Base-by-base conservation (phyloP, 352 stramenopile genomes). In the Globisporangium cederbergense region DNA sequence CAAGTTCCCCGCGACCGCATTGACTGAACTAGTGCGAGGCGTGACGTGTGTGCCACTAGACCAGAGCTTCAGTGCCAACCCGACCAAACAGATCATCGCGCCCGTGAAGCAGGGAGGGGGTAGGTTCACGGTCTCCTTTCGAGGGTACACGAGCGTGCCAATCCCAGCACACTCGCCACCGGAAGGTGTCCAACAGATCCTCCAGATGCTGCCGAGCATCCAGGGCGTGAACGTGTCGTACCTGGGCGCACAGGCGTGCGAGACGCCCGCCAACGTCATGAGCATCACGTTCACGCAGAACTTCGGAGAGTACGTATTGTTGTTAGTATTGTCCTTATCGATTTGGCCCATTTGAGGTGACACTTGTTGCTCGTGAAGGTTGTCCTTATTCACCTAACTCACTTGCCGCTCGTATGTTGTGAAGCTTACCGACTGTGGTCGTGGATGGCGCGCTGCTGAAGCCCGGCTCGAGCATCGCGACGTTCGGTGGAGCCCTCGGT, bases 271-370 rank as follows among this genome's bases (percentile, higher is more conserved):
- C 34, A 93, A 91, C 57, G 67, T 82, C 46, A 87, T 86, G 52
- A 76, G 72, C 20, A 60, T 93, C 43, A 91, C 80, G 32, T 93
- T 93, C 63, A 93, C 78, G 1, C 82, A 91, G 60, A 83, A 93
- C 65, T 93, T 91, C 72, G 82, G 77, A 45, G 84, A 86, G 84
- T 91, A 84, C 16, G 81, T 88, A 3, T 4, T 14, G 13, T 8
- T 43, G 14, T 7, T 47, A n/a, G 13, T 20, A 18, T 8, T 14
- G 40, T 7, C 40, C 40, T 46, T 14, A 13, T n/a, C 40, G 40
- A 4, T 18, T n/a, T 20, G 3, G 43, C 22, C 43, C 43, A 49
- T 20, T 49, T 49, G 43, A 22, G 5, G 10, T 49, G 43, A 47
- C 43, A 49, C 16, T 49, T 22, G 7, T 49, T 22, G 7, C 13